These are phyloP conservation scores for Lithospermum erythrorhizon DNA, from an alignment of 257 asterid species.

Conservation along the genomic window DNA sequence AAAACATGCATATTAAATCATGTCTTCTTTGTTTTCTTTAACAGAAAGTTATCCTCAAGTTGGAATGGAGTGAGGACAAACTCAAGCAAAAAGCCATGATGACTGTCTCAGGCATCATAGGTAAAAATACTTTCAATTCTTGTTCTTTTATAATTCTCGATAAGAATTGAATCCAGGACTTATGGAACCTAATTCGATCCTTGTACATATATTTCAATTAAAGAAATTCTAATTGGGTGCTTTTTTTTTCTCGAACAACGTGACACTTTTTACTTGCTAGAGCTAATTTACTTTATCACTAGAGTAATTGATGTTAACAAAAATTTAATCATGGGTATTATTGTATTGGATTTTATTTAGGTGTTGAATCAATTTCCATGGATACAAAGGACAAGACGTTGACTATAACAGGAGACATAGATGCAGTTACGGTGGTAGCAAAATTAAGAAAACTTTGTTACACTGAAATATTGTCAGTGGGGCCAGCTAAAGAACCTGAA, in stretches of 20 bases:
- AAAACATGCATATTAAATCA: not conserved
- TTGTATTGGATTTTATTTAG: not conserved
- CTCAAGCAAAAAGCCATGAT: constrained; percentile 19
- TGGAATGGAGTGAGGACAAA: constrained; percentile 22
- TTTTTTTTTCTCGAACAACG: no score
- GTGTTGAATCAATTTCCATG: constrained; percentile 9
- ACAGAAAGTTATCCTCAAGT: constrained; percentile 24
- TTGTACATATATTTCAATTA: no score
- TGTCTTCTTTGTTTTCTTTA: constrained; percentile 1
- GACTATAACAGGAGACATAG: constrained; percentile 9
- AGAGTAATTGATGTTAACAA: not conserved
- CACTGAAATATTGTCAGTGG: constrained; percentile 5
- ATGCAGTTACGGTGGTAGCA: constrained; percentile 6
- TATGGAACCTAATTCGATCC: no score
- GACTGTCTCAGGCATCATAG: constrained; percentile 18
- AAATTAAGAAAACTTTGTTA: constrained; percentile 9
- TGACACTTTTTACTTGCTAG: no score
- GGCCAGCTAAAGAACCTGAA: constrained; percentile 7
- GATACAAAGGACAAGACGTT: constrained; percentile 10
- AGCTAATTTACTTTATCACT: no score
- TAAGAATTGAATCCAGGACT: not conserved
- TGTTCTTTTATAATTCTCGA: no score
- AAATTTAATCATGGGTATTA: not conserved
- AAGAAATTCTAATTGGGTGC: not conserved
- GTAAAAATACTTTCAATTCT: constrained; percentile 1